phyloP scores from a whole-genome alignment of 176 grass and related monocot species.

The Bromus sterilis region DNA sequence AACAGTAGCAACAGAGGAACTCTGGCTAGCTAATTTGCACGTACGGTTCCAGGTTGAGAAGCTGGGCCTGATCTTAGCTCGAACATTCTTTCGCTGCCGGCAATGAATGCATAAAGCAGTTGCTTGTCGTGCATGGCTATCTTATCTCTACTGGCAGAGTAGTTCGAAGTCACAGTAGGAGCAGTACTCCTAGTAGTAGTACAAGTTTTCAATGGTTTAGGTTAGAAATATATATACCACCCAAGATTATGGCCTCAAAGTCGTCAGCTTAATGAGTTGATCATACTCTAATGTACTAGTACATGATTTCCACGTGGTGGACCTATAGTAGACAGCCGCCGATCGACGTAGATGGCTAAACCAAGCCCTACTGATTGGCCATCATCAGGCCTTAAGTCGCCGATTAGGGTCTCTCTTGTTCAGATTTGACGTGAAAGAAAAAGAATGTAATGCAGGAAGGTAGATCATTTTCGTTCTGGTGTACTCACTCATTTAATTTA shows the following conservation, averaged over 20 bases:
- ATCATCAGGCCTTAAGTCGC: neutral
- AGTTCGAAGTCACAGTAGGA: neutral
- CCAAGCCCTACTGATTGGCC: neutral
- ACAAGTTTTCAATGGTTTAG: neutral
- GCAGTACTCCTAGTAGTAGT: neutral
- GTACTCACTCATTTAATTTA: neutral
- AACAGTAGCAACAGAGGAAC: neutral
- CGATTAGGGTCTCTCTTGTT: neutral
- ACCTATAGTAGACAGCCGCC: neutral
- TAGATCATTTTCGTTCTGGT: neutral
- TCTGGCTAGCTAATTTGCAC: neutral
- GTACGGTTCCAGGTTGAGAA: too few species aligned
- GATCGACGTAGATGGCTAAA: neutral
- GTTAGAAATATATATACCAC: neutral
- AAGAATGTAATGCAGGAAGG: neutral
- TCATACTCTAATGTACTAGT: too few species aligned
- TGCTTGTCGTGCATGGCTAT: neutral
- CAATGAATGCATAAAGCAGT: conserved; percentile 8
- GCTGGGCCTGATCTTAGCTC: neutral
- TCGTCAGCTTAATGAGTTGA: neutral
- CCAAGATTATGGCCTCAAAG: neutral
- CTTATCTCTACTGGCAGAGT: neutral
- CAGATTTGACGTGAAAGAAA: conserved; percentile 19
- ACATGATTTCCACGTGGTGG: neutral
- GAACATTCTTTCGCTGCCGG: neutral